Base-by-base conservation (phyloP, 139 green algal species). In the Haematococcus lacustris region DNA sequence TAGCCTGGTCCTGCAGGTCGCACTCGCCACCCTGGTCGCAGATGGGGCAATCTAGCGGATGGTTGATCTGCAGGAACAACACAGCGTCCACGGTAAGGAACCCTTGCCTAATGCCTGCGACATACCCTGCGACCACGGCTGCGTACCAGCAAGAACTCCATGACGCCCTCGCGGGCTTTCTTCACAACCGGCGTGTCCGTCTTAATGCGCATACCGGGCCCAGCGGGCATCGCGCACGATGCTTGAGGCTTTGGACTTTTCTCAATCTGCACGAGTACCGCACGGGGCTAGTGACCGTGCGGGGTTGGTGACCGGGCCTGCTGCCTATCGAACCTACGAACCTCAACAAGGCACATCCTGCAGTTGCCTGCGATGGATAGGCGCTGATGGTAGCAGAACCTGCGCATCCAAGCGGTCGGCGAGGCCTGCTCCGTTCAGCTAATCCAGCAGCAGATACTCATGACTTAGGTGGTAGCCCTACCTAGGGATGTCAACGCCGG, bases 11-110 rank as follows among this genome's bases (percentile, higher is more conserved):
- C 79, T 99, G 95, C 75, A 99, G 81, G 85, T 99, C 95, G 75
- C 95, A 99, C 88, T 99, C 95, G 37, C 95, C 95, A 59, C 95
- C 95, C 81, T 99, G 95, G 78, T 99, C 95, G 82, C 95, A 99
- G 76, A 99, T 99, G 66, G 95, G 95, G 85, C 95, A 99, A 73
- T 99, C 95, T 68, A 99, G 86, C 21, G 95, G 95, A 80, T 99
- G 95, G 80, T 99, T 99, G 78, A 95, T 94, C 85, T 92, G 83
- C 64, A 73, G 26, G 43, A 2, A 66, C 3, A 63, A 21, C 43
- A 53, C 9, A 17, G 43, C 9, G 43, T 28, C 9, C 43, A 17
- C 9, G 17, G 43, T 17, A 53, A n/a, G n/a, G n/a, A n/a, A n/a
- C n/a, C n/a, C n/a, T n/a, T n/a, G n/a, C n/a, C n/a, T n/a, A n/a